Conservation (phyloP, 371 early-diverging fungal species). For the Rhizopus sp. region DNA sequence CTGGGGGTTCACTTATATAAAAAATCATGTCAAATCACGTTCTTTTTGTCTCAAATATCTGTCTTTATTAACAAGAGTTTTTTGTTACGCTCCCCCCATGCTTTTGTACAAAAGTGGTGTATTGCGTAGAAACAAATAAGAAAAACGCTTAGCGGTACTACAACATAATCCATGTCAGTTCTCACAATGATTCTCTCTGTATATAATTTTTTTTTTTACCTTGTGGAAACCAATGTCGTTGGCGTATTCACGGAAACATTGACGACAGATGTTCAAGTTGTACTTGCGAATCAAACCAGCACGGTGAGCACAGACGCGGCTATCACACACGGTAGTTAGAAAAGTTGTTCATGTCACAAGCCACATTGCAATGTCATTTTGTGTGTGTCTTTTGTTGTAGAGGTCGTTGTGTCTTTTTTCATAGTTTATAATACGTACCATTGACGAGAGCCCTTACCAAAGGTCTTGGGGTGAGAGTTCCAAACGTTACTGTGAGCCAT, state of each 20-base stretch:
- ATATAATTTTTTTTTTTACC: constrained; percentile 17
- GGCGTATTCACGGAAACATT: constrained; percentile 99
- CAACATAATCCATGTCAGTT: constrained; percentile 1
- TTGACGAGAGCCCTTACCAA: constrained; percentile 98
- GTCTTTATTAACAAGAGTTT: neutral
- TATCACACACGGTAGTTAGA: constrained; percentile 24
- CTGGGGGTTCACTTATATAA: constrained; percentile 12
- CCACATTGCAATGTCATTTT: constrained; percentile 1
- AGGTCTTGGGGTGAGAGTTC: constrained; percentile 94
- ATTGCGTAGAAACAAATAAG: neutral
- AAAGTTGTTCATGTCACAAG: neutral
- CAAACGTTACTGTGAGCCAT: constrained; percentile 96
- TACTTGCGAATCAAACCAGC: constrained; percentile 99
- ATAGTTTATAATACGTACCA: constrained; percentile 63
- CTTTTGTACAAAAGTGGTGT: neutral
- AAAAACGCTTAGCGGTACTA: constrained; percentile 20
- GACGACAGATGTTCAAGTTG: constrained; percentile 99
- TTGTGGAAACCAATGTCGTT: constrained; percentile 88
- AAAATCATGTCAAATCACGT: constrained; percentile 9
- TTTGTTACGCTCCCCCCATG: neutral
- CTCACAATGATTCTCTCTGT: neutral
- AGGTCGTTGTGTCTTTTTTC: neutral
- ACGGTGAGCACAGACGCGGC: constrained; percentile 98
- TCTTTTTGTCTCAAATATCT: constrained; percentile 5
- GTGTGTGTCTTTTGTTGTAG: too few relatives aligned